These are phyloP conservation scores for Plasmodium coatneyi DNA, from an alignment of 169 alveolate genomes.

Conservation along the genomic window DNA sequence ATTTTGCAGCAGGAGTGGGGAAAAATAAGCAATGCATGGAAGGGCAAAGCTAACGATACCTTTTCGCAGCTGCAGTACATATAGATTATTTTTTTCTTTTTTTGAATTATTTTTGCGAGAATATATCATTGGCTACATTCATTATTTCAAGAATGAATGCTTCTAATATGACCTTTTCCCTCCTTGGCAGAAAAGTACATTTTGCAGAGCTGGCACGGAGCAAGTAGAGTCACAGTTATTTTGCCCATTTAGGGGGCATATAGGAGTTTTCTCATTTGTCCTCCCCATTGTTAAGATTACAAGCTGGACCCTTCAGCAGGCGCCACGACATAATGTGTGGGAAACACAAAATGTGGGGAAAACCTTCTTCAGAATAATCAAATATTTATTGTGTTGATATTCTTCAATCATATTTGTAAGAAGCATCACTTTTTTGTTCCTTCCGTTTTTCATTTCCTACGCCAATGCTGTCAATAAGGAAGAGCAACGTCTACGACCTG, in stretches of 20 bases:
- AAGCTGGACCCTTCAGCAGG: neutral
- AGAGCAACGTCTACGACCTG: conserved; percentile 82
- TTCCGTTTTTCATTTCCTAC: neutral
- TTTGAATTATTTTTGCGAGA: neutral
- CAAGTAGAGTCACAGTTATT: neutral
- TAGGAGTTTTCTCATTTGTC: neutral
- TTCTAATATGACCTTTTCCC: neutral
- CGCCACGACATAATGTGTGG: neutral
- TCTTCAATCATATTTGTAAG: neutral
- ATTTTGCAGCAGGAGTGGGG: neutral
- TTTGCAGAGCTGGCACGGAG: neutral
- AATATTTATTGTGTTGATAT: neutral
- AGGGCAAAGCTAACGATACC: neutral
- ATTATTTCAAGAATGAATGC: neutral
- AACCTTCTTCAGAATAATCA: neutral
- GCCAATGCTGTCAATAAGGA: conserved; percentile 80
- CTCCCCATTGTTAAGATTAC: neutral
- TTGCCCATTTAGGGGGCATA: neutral
- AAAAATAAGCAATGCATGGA: neutral
- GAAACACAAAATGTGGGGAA: neutral
- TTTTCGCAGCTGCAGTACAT: neutral
- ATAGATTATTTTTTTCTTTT: neutral
- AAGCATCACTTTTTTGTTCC: neutral
- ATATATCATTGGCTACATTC: neutral
- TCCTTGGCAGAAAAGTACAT: neutral